These are phyloP conservation scores for Debaryomyces udenii DNA, from an alignment of 1,139 yeast species.

Conservation along the genomic window DNA sequence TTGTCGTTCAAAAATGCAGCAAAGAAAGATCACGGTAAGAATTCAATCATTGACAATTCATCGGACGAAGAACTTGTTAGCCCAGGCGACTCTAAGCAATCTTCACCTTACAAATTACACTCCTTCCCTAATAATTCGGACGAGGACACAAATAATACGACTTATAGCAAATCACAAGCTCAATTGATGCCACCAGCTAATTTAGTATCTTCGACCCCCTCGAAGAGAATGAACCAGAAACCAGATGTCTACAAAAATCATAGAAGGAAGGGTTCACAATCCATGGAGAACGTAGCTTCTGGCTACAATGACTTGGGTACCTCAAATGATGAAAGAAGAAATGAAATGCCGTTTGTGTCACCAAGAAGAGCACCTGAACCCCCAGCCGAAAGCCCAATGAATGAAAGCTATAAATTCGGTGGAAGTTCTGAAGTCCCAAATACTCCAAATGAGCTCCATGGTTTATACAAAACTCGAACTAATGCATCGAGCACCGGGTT, in stretches of 20 bases:
- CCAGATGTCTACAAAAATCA: conserved; percentile 25
- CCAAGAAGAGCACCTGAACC: conserved; percentile 70
- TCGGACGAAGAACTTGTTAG: conserved; percentile 12
- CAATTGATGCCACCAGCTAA: conserved; percentile 24
- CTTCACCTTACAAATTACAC: conserved; percentile 12
- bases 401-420: conserved; percentile 30
- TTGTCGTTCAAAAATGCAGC: not conserved
- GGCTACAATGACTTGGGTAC: conserved; percentile 9
- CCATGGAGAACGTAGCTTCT: conserved; percentile 48
- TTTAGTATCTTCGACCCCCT: conserved; percentile 15
- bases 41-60: conserved; percentile 6
- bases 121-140: conserved; percentile 13
- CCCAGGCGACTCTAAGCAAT: conserved; percentile 10
- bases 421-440: conserved; percentile 19
- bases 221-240: conserved; percentile 7
- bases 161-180: conserved; percentile 11
- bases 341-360: conserved; percentile 42
- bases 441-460: conserved; percentile 13
- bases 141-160: conserved; percentile 12
- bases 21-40: conserved; percentile 2
- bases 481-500: conserved; percentile 27
- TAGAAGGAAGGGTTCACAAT: conserved; percentile 52
- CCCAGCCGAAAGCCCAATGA: conserved; percentile 42
- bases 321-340: conserved; percentile 15
- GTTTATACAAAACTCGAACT: conserved; percentile 29